phyloP scores from a whole-genome alignment of 208 protist genomes.

The Lotmaria passim region DNA sequence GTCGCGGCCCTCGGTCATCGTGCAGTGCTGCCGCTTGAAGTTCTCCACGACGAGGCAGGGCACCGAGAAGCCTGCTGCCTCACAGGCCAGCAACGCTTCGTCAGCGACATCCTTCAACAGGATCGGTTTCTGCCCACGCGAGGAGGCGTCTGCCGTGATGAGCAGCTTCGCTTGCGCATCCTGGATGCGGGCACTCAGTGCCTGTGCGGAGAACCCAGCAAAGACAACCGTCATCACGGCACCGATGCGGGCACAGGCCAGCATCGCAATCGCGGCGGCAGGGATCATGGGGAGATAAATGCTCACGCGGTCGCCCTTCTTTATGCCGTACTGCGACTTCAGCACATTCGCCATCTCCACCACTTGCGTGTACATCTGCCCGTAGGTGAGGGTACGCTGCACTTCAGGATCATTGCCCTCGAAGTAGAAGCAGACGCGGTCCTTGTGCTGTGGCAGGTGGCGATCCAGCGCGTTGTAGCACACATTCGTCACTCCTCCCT shows the following conservation, averaged over 20 bases:
- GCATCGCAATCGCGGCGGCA: constrained; percentile 92
- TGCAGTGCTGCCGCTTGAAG: constrained; percentile 45
- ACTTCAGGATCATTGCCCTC: constrained; percentile 86
- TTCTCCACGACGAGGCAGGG: constrained; percentile 67
- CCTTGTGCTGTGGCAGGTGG: constrained; percentile 65
- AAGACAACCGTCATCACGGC: constrained; percentile 86
- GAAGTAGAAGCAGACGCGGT: constrained; percentile 87
- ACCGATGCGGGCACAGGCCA: constrained; percentile 98
- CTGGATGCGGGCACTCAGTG: constrained; percentile 63
- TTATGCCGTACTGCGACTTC: constrained; percentile 79
- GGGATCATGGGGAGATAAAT: constrained; percentile 98
- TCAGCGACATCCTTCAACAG: constrained; percentile 90
- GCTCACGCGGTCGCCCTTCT: constrained; percentile 93
- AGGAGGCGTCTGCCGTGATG: constrained; percentile 82
- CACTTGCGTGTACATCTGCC: constrained; percentile 81
- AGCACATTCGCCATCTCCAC: constrained; percentile 92
- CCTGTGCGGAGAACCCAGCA: constrained; percentile 78
- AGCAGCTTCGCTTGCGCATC: constrained; percentile 71
- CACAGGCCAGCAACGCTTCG: constrained; percentile 64
- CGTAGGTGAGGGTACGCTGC: constrained; percentile 79
- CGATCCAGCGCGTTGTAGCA: constrained; percentile 93
- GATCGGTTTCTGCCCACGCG: constrained; percentile 89
- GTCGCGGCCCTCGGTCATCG: constrained; percentile 69
- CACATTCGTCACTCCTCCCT: constrained; percentile 81
- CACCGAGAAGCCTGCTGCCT: constrained; percentile 24